Conservation (phyloP, 192 early-diverging fungal genomes). For the Backusella sp. region DNA sequence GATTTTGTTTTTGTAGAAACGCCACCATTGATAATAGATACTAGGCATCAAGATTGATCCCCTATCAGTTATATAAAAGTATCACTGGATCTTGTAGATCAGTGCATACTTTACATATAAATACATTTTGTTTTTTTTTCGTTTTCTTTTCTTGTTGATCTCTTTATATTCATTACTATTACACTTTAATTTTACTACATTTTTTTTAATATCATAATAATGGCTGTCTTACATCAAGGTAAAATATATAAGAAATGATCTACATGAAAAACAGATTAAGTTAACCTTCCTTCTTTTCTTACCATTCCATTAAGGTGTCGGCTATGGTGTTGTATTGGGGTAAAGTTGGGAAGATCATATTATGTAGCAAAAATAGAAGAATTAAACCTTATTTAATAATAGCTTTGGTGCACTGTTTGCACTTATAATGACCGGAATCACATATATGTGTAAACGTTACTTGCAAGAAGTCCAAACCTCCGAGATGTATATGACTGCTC, state of each 20-base stretch:
- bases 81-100: background rate
- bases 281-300: background rate
- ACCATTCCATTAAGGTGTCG: constrained; percentile 12
- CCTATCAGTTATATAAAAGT: background rate
- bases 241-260: background rate
- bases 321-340: constrained; percentile 31
- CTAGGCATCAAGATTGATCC: background rate
- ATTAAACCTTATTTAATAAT: background rate
- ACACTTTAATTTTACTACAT: background rate
- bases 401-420: constrained; percentile 25
- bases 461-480: constrained; percentile 60
- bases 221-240: background rate
- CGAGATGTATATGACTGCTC: constrained; percentile 72
- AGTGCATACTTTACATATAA: background rate
- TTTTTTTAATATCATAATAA: background rate
- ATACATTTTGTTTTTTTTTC: background rate
- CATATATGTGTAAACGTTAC: constrained; percentile 63
- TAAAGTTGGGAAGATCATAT: background rate
- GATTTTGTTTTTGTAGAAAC: background rate
- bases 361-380: background rate
- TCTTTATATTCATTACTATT: background rate
- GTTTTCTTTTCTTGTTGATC: background rate
- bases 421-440: constrained; percentile 59
- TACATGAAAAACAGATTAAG: background rate
- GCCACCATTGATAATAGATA: background rate